phyloP scores from a whole-genome alignment of 805 yeast species.

The Tetrapisispora namnaoensis region DNA sequence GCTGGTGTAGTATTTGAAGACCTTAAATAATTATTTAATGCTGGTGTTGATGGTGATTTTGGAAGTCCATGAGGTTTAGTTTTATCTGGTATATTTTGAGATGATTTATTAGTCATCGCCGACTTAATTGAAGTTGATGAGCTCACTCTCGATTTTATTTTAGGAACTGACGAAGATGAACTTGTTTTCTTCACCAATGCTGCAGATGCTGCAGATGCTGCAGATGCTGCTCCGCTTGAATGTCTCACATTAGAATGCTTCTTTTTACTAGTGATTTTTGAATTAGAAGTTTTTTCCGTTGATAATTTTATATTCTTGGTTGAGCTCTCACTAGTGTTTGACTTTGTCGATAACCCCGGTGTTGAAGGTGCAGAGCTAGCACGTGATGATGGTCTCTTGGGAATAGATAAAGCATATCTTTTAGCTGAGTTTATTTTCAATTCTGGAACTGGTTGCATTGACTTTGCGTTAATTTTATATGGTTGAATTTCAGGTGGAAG shows the following conservation, averaged over 20 bases:
- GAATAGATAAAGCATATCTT: conserved; percentile 4
- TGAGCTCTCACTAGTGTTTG: background rate
- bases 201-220: conserved; percentile 19
- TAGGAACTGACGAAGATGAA: conserved; percentile 4
- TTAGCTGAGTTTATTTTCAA: background rate
- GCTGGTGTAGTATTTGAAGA: background rate
- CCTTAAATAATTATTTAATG: background rate
- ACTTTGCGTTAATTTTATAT: conserved; percentile 62
- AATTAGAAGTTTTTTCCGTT: conserved; percentile 16
- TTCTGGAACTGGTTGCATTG: conserved; percentile 65
- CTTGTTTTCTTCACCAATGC: conserved; percentile 14
- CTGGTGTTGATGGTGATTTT: conserved; percentile 1
- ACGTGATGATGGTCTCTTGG: conserved; percentile 15
- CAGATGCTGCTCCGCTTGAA: conserved; percentile 16
- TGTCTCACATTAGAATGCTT: conserved; percentile 5
- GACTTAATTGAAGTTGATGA: conserved; percentile 1
- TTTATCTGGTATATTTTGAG: background rate
- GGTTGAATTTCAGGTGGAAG: conserved; percentile 61
- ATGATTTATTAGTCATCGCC: background rate
- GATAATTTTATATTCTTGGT: conserved; percentile 12
- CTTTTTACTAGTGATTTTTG: conserved; percentile 4
- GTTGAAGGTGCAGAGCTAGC: conserved; percentile 13
- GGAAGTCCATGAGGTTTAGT: background rate
- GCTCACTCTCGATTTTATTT: background rate
- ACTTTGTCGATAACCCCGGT: background rate